Conservation (phyloP, 129 eudicot genomes). For the Calendula officinalis region DNA sequence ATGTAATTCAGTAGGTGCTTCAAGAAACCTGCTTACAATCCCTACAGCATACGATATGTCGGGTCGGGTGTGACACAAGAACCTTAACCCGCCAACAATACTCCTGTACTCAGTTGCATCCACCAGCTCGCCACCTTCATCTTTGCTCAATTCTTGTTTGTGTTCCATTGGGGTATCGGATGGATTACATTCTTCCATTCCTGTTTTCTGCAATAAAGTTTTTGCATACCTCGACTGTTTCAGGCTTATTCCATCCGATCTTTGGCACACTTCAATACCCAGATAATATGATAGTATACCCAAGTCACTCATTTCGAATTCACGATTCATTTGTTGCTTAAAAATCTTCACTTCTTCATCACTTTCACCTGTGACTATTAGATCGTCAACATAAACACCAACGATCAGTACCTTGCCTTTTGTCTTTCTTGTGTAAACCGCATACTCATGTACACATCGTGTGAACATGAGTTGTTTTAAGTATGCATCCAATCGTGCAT, state of each 20-base stretch:
- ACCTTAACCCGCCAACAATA: background rate
- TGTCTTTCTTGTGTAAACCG: background rate
- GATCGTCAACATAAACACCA: background rate
- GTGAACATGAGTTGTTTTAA: no score
- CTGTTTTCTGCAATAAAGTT: background rate
- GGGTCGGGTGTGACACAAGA: background rate
- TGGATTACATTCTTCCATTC: background rate
- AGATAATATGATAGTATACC: background rate
- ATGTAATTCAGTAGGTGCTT: no score
- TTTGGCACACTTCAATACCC: background rate
- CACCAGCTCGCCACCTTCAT: background rate
- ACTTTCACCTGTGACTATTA: background rate
- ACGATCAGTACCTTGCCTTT: background rate
- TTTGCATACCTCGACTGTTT: background rate
- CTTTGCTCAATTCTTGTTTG: background rate
- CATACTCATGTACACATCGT: background rate
- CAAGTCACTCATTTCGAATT: background rate
- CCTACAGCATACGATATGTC: no score
- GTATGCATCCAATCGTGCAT: no score
- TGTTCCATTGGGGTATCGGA: background rate
- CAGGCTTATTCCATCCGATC: background rate
- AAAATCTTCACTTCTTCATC: background rate
- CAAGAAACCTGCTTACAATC: background rate
- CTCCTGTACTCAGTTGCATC: background rate
- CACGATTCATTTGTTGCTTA: background rate